These are phyloP conservation scores for Scheffersomyces insectosa DNA, from an alignment of 1,139 yeast species.

Conservation along the genomic window DNA sequence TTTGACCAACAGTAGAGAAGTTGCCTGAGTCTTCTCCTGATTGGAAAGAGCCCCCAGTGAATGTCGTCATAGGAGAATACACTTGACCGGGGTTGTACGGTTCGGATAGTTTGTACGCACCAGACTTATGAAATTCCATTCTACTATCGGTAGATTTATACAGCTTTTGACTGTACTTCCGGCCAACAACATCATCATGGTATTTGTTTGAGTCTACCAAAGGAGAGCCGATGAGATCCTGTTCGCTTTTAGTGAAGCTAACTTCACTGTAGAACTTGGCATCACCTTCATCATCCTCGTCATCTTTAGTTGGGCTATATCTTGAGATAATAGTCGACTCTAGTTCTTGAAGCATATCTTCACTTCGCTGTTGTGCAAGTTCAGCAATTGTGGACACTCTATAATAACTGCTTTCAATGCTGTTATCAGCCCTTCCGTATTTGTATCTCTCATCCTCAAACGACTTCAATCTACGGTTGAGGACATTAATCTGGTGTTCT, in stretches of 20 bases:
- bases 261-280: too few relatives aligned
- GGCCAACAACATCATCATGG: too few relatives aligned
- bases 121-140: neutral
- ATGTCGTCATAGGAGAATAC: too few relatives aligned
- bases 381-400: too few relatives aligned
- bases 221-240: too few relatives aligned
- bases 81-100: too few relatives aligned
- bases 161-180: neutral
- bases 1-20: too few relatives aligned
- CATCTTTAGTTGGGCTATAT: neutral
- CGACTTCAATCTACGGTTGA: slow-evolving; percentile 22
- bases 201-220: too few relatives aligned
- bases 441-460: slow-evolving; percentile 19
- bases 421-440: neutral
- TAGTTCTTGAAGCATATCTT: neutral
- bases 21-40: too few relatives aligned
- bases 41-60: too few relatives aligned
- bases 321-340: neutral
- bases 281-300: neutral
- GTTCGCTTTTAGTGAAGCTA: too few relatives aligned
- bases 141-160: neutral
- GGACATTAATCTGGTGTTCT: slow-evolving; percentile 27
- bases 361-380: neutral
- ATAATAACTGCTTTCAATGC: too few relatives aligned
- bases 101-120: neutral